Conservation (phyloP, 1,284 basidiomycete genomes). For the Leccinum huronense region DNA sequence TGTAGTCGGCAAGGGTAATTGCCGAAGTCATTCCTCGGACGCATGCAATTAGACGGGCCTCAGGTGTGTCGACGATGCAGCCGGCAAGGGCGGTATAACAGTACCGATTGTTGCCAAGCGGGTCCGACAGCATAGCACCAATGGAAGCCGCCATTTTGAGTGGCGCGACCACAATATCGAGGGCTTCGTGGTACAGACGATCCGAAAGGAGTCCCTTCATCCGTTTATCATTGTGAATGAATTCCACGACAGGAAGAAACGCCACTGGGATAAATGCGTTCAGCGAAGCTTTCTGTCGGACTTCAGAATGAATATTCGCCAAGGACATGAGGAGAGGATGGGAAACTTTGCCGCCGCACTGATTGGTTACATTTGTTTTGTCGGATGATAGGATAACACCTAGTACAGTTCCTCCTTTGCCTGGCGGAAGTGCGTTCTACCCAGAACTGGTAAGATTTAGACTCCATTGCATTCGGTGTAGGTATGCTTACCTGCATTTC, state of each 20-base stretch:
- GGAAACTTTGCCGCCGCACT: slow-evolving; percentile 24
- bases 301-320: slow-evolving; percentile 34
- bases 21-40: neutral
- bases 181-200: neutral
- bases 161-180: neutral
- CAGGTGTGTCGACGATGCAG: neutral
- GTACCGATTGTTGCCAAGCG: neutral
- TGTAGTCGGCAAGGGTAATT: neutral
- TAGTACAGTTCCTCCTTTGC: neutral
- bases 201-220: slow-evolving; percentile 3
- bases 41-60: neutral
- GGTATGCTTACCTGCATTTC: slow-evolving; percentile 8
- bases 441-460: neutral
- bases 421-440: neutral
- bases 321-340: slow-evolving; percentile 11
- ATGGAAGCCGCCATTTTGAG: neutral
- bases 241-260: slow-evolving; percentile 34
- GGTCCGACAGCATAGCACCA: neutral
- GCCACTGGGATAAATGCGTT: slow-evolving; percentile 32
- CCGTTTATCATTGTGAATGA: slow-evolving; percentile 12
- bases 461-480: neutral
- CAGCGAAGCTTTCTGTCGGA: slow-evolving; percentile 30
- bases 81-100: neutral
- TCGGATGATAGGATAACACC: slow-evolving; percentile 33
- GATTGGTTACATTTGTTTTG: slow-evolving; percentile 36